A percentile compares a stretch with the other conserved stretches of the same genome.
Conservation (phyloP, 2,329 filamentous ascomycete species). For the Arthroderma sp. region DNA sequence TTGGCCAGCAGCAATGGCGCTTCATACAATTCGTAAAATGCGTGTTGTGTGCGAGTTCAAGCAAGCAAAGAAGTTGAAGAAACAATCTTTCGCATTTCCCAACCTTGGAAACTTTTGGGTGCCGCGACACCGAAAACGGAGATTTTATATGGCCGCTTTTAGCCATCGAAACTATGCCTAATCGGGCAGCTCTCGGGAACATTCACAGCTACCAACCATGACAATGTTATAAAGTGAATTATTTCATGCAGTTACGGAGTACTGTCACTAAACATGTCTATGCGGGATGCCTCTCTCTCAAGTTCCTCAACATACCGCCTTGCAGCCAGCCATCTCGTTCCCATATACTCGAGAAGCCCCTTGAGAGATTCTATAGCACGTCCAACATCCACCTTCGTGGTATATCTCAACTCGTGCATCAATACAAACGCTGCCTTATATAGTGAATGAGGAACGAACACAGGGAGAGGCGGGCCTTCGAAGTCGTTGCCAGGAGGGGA, state of each 20-base stretch:
- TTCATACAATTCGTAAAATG: no score
- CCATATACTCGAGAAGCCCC: background rate
- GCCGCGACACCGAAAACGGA: no score
- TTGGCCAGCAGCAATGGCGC: background rate
- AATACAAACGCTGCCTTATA: background rate
- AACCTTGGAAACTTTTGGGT: no score
- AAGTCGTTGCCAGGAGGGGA: background rate
- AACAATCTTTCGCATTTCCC: no score
- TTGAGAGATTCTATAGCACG: background rate
- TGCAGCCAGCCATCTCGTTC: background rate
- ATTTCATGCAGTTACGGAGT: no score
- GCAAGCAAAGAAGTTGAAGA: no score
- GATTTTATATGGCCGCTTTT: no score
- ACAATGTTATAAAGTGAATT: no score
- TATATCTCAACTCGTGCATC: background rate
- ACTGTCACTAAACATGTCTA: no score
- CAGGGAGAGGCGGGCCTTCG: background rate
- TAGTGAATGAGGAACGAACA: background rate
- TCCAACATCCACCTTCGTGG: background rate
- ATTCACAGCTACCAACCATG: no score
- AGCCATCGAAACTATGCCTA: no score
- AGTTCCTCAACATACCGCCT: background rate
- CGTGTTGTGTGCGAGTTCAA: background rate
- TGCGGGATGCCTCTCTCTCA: background rate
- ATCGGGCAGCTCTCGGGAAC: no score